phyloP scores from a whole-genome alignment of 2,329 filamentous ascomycete species.

The Beauveria medogensis region DNA sequence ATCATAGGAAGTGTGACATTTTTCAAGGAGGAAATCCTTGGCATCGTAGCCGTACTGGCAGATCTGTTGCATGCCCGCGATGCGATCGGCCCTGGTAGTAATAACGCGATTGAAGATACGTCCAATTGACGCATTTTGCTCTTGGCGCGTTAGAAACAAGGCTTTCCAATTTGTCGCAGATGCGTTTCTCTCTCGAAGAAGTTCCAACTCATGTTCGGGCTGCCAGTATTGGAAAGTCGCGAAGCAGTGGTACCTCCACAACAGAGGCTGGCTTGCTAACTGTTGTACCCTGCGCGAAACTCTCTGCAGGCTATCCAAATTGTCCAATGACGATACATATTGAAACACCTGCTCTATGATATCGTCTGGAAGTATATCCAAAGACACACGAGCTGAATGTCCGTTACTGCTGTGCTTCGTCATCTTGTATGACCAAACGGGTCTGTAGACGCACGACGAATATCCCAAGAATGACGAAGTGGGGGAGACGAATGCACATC shows the following conservation, averaged over 20 bases:
- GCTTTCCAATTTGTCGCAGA: slow-evolving; percentile 65
- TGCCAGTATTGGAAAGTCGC: slow-evolving; percentile 69
- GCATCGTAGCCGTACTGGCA: slow-evolving; percentile 73
- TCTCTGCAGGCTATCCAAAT: slow-evolving; percentile 37
- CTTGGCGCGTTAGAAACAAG: slow-evolving; percentile 51
- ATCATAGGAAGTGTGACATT: slow-evolving; percentile 51
- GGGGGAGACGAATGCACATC: background rate
- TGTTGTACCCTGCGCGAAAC: slow-evolving; percentile 57
- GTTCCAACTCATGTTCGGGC: slow-evolving; percentile 48
- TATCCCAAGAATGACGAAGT: background rate
- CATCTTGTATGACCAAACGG: background rate
- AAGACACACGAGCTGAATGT: slow-evolving; percentile 20
- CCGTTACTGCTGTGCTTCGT: background rate
- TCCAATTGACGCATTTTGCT: slow-evolving; percentile 43
- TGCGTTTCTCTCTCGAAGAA: slow-evolving; percentile 45
- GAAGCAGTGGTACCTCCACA: slow-evolving; percentile 74
- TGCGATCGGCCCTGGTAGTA: slow-evolving; percentile 58
- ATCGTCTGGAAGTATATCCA: slow-evolving; percentile 65
- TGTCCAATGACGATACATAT: slow-evolving; percentile 49
- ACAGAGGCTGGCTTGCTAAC: slow-evolving; percentile 60
- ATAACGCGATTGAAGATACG: slow-evolving; percentile 60
- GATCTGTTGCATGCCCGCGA: slow-evolving; percentile 63
- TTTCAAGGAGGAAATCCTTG: slow-evolving; percentile 70
- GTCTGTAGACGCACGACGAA: background rate
- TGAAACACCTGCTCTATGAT: slow-evolving; percentile 72